Evolutionary conservation across 176 grass and related monocot species (phyloP).

Genomic region (Lolium perenne): DNA sequence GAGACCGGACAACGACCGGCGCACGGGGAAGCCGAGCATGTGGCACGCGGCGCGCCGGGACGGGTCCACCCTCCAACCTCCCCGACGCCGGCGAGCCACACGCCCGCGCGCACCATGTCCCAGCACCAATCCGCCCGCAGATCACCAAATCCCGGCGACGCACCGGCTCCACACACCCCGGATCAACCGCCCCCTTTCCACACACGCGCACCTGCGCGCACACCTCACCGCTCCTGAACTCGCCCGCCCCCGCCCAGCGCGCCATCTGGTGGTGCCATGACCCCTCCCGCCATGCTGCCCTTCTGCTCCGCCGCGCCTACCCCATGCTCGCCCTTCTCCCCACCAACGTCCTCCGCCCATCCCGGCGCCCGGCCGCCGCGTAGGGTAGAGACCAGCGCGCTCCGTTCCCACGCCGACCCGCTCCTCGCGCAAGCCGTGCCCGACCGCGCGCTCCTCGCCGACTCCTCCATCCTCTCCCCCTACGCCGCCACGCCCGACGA

Average conservation of each 20-base stretch:
- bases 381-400: constrained; percentile 54
- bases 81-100: constrained; percentile 44
- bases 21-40: neutral
- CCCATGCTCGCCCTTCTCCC: constrained; percentile 61
- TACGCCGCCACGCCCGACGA: constrained; percentile 70
- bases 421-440: constrained; percentile 63
- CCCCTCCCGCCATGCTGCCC: constrained; percentile 59
- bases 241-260: neutral
- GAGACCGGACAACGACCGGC: constrained; percentile 17
- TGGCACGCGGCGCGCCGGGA: constrained; percentile 20
- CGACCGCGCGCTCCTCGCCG: constrained; percentile 55
- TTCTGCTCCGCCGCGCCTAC: constrained; percentile 63
- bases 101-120: constrained; percentile 25
- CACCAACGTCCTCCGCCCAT: constrained; percentile 43
- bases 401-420: constrained; percentile 57
- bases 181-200: constrained; percentile 42
- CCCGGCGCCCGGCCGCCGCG: constrained; percentile 54
- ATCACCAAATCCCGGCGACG: constrained; percentile 34
- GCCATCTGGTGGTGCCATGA: constrained; percentile 39
- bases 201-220: neutral
- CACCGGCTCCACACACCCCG: constrained; percentile 56
- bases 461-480: constrained; percentile 86
- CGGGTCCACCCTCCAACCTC: neutral
- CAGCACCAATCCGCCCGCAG: constrained; percentile 36
- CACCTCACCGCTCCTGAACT: constrained; percentile 12